phyloP scores from a whole-genome alignment of 768 basidiomycete species.

The Auricularia heimuer region DNA sequence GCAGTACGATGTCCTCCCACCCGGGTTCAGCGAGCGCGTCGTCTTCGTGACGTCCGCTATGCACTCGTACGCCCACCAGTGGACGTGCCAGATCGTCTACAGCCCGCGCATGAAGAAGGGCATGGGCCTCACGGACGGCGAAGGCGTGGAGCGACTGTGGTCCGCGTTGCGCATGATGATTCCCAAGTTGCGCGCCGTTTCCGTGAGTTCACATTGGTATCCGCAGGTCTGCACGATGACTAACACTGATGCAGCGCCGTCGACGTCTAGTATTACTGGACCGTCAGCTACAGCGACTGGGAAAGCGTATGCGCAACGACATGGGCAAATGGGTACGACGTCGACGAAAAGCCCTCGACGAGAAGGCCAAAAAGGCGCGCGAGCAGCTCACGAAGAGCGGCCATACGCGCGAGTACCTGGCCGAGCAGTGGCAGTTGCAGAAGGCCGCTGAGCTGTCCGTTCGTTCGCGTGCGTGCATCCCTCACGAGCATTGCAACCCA shows the following conservation, averaged over 20 bases:
- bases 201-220: background rate
- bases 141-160: constrained; percentile 26
- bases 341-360: constrained; percentile 11
- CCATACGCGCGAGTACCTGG: constrained; percentile 13
- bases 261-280: constrained; percentile 27
- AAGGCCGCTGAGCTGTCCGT: constrained; percentile 22
- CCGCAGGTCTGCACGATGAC: background rate
- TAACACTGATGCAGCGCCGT: constrained; percentile 12
- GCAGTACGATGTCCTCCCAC: background rate
- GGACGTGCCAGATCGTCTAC: constrained; percentile 4
- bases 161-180: constrained; percentile 27
- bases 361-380: constrained; percentile 10
- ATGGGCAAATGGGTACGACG: constrained; percentile 26
- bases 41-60: background rate
- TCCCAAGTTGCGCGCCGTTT: constrained; percentile 13
- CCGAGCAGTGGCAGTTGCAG: constrained; percentile 26
- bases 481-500: background rate
- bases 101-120: constrained; percentile 22
- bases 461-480: constrained; percentile 18
- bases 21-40: background rate
- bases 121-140: constrained; percentile 22
- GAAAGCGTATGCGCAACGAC: constrained; percentile 15
- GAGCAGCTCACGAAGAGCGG: constrained; percentile 14
- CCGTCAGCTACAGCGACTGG: constrained; percentile 20
- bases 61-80: constrained; percentile 10